Base-by-base conservation (phyloP, 2,329 filamentous ascomycete genomes). In the Cyclaneusma minus region DNA sequence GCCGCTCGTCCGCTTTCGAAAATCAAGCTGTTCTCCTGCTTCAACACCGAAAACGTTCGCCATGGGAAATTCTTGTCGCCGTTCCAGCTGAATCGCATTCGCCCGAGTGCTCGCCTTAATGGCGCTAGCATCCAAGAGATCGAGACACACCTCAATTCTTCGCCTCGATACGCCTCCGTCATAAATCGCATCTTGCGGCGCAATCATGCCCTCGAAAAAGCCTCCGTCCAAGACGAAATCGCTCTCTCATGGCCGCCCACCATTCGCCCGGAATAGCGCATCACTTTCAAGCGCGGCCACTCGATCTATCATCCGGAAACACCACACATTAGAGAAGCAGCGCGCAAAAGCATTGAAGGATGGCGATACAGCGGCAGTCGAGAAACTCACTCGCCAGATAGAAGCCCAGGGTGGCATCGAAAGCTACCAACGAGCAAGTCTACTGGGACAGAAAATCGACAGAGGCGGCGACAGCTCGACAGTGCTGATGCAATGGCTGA, bases 401-500 rank as follows among this genome's bases (percentile, higher is more conserved):
- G 49, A 60, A 19, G 55, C 56, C 3, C 48, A 73, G 3, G 73
- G 73, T 3, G 73, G 73, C 0, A 53, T 79, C 13, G 56, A 68
- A 27, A 59, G 56, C 29, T 79, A 79, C 37, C 73, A 79, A 41
- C 60, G 64, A 39, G 73, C 73, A 15, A 78, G 73, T 45, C 56
- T 78, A n/a, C 66, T 73, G 31, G 73, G 73, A 9, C 73, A 79
- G 44, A 62, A 68, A 27, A 58, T 58, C 30, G 70, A 76, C 38
- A 61, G 73, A 27, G 73, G 73, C 13, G 73, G 73, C 10, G 73
- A 79, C 46, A 77, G 68, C 27, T 77, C 71, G 9, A 64, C 54
- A 32, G 49, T 76, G 7, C 53, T 79, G 17, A 61, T 78, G 43
- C 59, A 72, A 32, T 78, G 73, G 73, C 52, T 78, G 5, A 47